These are phyloP conservation scores for Tagetes patula DNA, from an alignment of 129 eudicot genomes.

Conservation along the genomic window DNA sequence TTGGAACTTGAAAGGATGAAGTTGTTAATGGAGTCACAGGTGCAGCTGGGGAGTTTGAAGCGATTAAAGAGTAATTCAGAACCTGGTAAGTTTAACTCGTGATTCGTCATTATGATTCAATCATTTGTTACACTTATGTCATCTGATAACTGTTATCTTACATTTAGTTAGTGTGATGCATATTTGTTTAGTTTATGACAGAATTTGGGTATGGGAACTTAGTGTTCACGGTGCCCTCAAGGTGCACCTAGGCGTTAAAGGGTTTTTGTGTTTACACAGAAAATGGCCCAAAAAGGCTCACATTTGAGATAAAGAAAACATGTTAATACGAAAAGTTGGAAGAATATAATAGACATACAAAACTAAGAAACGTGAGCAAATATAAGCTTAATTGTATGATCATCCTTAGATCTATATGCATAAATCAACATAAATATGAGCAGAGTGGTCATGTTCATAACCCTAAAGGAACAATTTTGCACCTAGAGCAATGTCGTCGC, in stretches of 20 bases:
- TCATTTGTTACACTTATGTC: neutral
- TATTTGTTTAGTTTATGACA: neutral
- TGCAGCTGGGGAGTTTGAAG: conserved; percentile 53
- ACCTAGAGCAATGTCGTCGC: neutral
- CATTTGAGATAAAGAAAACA: neutral
- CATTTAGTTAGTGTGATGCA: neutral
- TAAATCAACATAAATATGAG: neutral
- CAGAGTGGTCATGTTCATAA: neutral
- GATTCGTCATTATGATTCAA: conserved; percentile 10
- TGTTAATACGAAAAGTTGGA: neutral
- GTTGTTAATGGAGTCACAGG: conserved; percentile 62
- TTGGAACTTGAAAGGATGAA: conserved; percentile 82
- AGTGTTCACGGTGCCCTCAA: neutral
- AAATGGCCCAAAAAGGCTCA: neutral
- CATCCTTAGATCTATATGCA: neutral
- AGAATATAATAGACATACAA: neutral
- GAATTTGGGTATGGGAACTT: neutral
- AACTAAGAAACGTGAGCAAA: neutral
- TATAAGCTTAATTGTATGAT: neutral
- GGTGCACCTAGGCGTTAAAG: neutral
- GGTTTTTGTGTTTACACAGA: neutral
- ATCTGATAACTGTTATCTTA: neutral
- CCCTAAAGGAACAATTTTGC: neutral
- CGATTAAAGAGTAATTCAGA: conserved; percentile 34
- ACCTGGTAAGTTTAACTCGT: conserved; percentile 31